Evolutionary conservation across 805 yeast species (phyloP).

Genomic region (Kluyveromyces siamensis): DNA sequence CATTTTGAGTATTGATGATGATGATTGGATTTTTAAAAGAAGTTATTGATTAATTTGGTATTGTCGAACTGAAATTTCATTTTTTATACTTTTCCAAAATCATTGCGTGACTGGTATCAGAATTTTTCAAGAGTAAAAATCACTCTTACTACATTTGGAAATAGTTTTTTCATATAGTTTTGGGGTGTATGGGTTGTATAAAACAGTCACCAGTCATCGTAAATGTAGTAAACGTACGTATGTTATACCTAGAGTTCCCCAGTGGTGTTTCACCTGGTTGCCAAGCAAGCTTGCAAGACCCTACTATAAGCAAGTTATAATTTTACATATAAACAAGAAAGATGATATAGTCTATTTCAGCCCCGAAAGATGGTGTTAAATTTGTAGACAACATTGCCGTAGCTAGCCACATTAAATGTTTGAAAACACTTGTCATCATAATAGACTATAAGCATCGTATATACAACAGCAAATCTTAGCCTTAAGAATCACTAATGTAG

Average conservation of each 20-base stretch:
- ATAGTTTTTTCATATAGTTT: too few species aligned
- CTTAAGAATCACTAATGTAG: background rate
- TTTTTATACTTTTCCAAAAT: too few species aligned
- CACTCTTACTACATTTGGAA: too few species aligned
- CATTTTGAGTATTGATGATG: slow-evolving; percentile 24
- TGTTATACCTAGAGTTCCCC: too few species aligned
- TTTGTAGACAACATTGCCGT: slow-evolving; percentile 31
- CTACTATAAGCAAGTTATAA: too few species aligned
- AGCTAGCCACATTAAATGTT: slow-evolving; percentile 31
- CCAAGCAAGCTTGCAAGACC: too few species aligned
- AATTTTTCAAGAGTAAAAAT: background rate
- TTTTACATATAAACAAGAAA: background rate
- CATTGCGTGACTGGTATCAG: background rate
- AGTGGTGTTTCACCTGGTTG: too few species aligned
- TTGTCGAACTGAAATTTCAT: background rate
- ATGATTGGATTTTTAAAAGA: too few species aligned
- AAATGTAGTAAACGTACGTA: too few species aligned
- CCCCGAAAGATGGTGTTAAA: slow-evolving; percentile 34
- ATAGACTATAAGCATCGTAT: slow-evolving; percentile 1
- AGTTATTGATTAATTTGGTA: too few species aligned
- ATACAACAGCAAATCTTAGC: background rate
- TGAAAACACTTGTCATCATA: slow-evolving; percentile 31
- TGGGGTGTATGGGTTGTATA: too few species aligned
- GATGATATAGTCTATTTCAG: slow-evolving; percentile 16
- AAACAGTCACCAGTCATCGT: too few species aligned